Base-by-base conservation (phyloP, 179 eudicot genomes). In the Amaranthus tricolor region DNA sequence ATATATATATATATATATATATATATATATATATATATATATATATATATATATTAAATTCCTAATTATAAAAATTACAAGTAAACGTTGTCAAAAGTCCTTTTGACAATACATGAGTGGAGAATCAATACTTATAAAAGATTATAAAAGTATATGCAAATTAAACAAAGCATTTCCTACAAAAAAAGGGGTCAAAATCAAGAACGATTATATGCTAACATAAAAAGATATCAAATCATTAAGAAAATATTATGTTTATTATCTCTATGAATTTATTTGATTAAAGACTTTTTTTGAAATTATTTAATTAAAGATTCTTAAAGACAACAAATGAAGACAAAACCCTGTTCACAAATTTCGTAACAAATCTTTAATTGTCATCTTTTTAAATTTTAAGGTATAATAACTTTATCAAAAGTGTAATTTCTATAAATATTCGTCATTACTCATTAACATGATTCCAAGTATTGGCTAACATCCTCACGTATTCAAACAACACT, bases 341-440 rank as follows among this genome's bases (percentile, higher is more conserved):
- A 61, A 16, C 9, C 5, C 45, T 48, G 3, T 74, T 56, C 71
- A 50, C 19, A 58, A 65, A 49, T 12, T 71, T 55, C 47, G 76
- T 57, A 40, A 52, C 73, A 75, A 70, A 79, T 79, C 79, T 68
- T 50, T 62, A 7, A 43, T 2, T 16, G 66, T 75, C 68, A 64
- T 1, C 57, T 56, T 16, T 49, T 53, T 62, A 31, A 31, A 31
- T 31, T 31, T 19, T 7, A n/a, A 19, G 58, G 14, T 68, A 19
- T 47, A 68, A 68, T 68, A 52, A 68, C 73, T 75, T 75, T 57
- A 43, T 58, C 19, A 53, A 47, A 6, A 70, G 68, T 65, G 70
- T 2, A 59, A 75, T 79, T 76, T 75, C 58, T 68, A 24, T 55
- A 71, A 48, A 50, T 52, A 21, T 48, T 45, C 59, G 15, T 49